These are phyloP conservation scores for Scheffersomyces quercinus DNA, from an alignment of 1,139 yeast species.

Conservation along the genomic window DNA sequence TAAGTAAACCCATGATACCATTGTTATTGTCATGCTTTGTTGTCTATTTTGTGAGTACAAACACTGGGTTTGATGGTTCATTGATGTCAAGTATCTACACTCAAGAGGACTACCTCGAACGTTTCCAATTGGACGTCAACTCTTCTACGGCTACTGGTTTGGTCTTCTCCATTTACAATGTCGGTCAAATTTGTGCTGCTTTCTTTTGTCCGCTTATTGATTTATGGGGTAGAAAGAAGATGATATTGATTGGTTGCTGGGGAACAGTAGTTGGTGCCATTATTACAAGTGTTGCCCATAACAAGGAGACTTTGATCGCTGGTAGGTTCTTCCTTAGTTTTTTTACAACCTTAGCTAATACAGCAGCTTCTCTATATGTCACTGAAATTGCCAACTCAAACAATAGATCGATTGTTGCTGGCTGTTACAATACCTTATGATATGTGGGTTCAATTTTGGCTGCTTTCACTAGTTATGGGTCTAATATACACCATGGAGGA, in stretches of 20 bases:
- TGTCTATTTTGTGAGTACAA: slow-evolving; percentile 14
- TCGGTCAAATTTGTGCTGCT: slow-evolving; percentile 18
- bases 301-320: slow-evolving; percentile 18
- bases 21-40: slow-evolving; percentile 11
- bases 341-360: slow-evolving; percentile 13
- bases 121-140: slow-evolving; percentile 13
- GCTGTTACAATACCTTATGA: slow-evolving; percentile 24
- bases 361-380: slow-evolving; percentile 24
- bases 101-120: slow-evolving; percentile 14
- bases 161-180: slow-evolving; percentile 19
- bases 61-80: slow-evolving; percentile 22
- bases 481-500: slow-evolving; percentile 18
- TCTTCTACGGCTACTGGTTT: slow-evolving; percentile 20
- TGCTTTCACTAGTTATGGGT: slow-evolving; percentile 27
- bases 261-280: slow-evolving; percentile 24
- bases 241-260: slow-evolving; percentile 18
- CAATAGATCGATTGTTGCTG: slow-evolving; percentile 23
- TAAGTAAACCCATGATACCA: slow-evolving; percentile 5
- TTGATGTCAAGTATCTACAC: slow-evolving; percentile 17
- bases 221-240: slow-evolving; percentile 15
- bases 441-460: slow-evolving; percentile 25
- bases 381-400: slow-evolving; percentile 26
- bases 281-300: slow-evolving; percentile 22
- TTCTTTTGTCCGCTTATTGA: slow-evolving; percentile 12
- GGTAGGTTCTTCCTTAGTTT: slow-evolving; percentile 23